phyloP scores from a whole-genome alignment of 176 grass and related monocot genomes.

The Musa acuminata region DNA sequence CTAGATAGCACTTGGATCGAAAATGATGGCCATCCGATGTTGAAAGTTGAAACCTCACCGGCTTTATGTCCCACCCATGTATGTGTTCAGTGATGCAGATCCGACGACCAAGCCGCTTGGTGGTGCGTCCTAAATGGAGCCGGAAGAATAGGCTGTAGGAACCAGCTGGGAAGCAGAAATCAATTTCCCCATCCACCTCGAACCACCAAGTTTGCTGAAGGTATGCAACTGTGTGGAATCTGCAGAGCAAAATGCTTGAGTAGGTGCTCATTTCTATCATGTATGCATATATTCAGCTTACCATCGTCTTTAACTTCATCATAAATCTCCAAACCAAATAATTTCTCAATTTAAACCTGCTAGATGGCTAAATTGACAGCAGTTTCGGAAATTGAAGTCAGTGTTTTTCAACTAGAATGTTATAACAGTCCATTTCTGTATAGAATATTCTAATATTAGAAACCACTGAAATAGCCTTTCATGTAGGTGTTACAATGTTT shows the following conservation, averaged over 20 bases:
- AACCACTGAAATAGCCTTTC: neutral
- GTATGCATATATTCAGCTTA: neutral
- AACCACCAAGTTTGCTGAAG: constrained; percentile 11
- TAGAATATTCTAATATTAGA: neutral
- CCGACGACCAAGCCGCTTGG: neutral
- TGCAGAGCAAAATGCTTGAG: neutral
- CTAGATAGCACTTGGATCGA: neutral
- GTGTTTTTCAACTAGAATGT: neutral
- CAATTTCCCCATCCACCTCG: constrained; percentile 5
- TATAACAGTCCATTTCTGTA: neutral
- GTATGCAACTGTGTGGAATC: constrained; percentile 5
- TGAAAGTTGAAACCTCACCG: neutral
- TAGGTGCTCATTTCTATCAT: neutral
- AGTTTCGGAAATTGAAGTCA: neutral
- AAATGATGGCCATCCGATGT: neutral
- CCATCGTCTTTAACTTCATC: neutral
- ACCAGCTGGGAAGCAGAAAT: constrained; percentile 7
- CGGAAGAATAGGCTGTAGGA: constrained; percentile 5
- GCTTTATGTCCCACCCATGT: constrained; percentile 9
- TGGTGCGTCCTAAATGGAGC: neutral
- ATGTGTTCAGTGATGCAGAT: neutral
- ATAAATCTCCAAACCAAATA: neutral
- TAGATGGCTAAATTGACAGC: neutral
- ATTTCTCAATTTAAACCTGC: neutral
- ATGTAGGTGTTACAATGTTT: neutral